Conservation (phyloP, 164 flowering plant species). For the Liquidambar formosana region DNA sequence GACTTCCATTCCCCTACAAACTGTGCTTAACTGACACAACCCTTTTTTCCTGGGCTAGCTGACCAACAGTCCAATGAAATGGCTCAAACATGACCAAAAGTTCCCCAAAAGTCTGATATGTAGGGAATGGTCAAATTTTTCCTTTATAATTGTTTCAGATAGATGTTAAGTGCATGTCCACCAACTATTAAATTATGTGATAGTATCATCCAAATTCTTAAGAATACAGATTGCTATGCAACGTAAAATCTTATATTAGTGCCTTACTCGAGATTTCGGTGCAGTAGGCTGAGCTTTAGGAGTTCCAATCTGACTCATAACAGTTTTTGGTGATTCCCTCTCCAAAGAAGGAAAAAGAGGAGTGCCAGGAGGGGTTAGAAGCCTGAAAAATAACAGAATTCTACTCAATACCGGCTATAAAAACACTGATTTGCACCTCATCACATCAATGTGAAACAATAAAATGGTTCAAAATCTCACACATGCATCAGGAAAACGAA, state of each 20-base stretch:
- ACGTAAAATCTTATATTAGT: not conserved
- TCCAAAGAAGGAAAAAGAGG: constrained; percentile 96
- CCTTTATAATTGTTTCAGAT: constrained; percentile 17
- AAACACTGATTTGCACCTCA: not conserved
- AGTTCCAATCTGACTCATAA: constrained; percentile 69
- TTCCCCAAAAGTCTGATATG: too few relatives aligned
- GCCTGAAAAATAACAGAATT: constrained; percentile 57
- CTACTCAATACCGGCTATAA: not conserved
- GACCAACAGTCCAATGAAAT: too few relatives aligned
- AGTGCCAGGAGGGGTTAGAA: constrained; percentile 94
- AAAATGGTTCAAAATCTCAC: too few relatives aligned
- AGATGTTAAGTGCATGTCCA: not conserved
- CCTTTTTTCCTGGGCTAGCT: too few relatives aligned
- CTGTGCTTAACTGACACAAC: too few relatives aligned
- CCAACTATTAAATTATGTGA: too few relatives aligned
- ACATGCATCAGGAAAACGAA: not conserved
- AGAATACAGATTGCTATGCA: not conserved
- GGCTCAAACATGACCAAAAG: too few relatives aligned
- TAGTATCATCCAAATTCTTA: not conserved
- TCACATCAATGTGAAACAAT: not conserved
- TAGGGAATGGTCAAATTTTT: too few relatives aligned
- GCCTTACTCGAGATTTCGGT: constrained; percentile 78
- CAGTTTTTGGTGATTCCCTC: constrained; percentile 68
- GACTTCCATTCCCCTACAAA: too few relatives aligned
- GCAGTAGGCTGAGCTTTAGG: constrained; percentile 67